Base-by-base conservation (phyloP, 495 filamentous ascomycete genomes). In the Trichoderma gamsii region DNA sequence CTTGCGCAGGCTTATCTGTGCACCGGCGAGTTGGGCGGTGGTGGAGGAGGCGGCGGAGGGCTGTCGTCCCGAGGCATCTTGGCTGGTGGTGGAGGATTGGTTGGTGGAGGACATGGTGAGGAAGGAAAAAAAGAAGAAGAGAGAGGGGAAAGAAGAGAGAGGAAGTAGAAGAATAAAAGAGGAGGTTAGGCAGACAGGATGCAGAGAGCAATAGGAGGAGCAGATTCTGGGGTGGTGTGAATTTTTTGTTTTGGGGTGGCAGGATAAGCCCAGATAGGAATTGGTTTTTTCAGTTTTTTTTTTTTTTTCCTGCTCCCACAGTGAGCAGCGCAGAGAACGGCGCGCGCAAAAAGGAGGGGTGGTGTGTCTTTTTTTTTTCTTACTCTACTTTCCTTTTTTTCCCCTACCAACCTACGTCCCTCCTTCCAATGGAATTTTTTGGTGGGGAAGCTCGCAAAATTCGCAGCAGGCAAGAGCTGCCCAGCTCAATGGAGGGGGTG, bases 11-110 rank as follows among this genome's bases (percentile, higher is more conserved):
- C 76, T 90, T 90, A 92, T 86, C 86, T 92, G 92, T 90, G 92
- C 88, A 93, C 87, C 80, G 92, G 92, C 81, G 91, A 95, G 89
- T 93, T 93, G 85, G 89, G 90, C 73, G 88, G 88, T 75, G 87
- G 85, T 78, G 89, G 90, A 65, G 90, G 90, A 68, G 86, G 85
- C 76, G 79, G 84, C 70, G 80, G 84, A 49, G 79, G 85, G 76
- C 79, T 86, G 79, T 80, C 78, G 76, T 85, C 83, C 79, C 82
- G 81, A 78, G 80, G 81, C 81, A 84, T 86, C 78, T 73, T 83
- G 80, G 71, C 71, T 46, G 41, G 70, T 49, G 71, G 74, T 71
- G 64, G 76, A 71, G 76, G 73, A 73, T 70, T 83, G 78, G 80
- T 81, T 66, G 69, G 65, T 63, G 46, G 68, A 65, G 65, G 67